These are phyloP conservation scores for Quercus ilex DNA, from an alignment of 306 rosid species.

Conservation along the genomic window DNA sequence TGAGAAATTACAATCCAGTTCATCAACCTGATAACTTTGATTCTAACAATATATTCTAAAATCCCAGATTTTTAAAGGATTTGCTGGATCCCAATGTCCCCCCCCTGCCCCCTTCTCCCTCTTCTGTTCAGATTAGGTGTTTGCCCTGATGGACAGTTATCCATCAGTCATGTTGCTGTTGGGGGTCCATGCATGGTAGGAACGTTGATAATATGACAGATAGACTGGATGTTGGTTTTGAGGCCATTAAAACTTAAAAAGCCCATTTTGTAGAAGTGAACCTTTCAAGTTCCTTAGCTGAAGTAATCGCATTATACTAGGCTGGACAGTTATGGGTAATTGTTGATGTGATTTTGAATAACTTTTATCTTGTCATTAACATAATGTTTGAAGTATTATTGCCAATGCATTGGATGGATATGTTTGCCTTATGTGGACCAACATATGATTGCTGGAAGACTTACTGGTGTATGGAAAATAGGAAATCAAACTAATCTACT, in stretches of 20 bases:
- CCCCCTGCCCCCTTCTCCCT: neutral
- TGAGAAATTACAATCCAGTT: neutral
- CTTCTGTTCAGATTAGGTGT: neutral
- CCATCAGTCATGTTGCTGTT: neutral
- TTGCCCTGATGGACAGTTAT: neutral
- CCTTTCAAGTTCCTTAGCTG: neutral
- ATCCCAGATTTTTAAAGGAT: neutral
- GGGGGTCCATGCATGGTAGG: neutral
- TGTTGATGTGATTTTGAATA: neutral
- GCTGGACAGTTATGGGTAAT: neutral
- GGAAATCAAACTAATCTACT: neutral
- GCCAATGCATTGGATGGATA: neutral
- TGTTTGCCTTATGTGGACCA: too few relatives aligned
- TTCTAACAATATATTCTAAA: neutral
- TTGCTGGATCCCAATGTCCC: neutral
- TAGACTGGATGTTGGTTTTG: neutral
- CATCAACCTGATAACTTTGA: neutral
- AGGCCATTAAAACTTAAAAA: neutral
- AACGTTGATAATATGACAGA: neutral
- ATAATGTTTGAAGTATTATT: neutral
- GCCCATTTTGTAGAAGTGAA: neutral
- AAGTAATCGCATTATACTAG: neutral
- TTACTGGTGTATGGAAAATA: neutral
- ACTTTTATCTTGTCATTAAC: neutral
- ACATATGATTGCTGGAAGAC: neutral